Evolutionary conservation across 163 green algal genomes (phyloP), one percentile per base, ranked within the genome.

Genomic region (Chloromonas sp.): DNA sequence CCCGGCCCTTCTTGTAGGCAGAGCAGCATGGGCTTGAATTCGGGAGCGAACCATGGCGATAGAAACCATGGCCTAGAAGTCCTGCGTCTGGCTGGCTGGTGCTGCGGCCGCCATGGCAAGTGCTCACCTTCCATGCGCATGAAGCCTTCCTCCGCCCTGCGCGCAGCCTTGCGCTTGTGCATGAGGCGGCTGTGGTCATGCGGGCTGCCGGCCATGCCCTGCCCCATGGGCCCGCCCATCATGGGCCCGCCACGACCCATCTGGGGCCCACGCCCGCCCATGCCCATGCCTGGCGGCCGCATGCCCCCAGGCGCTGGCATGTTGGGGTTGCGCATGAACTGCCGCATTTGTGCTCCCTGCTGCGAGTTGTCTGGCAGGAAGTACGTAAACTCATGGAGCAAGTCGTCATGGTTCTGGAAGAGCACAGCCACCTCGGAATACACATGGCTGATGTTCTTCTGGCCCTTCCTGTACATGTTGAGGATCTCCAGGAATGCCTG

Each of bases 381-480:
- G 93, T 99, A 99, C 0, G 95, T 98, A 90, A 99, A 99, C 91
- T 99, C 96, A 66, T 97, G 92, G 57, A 99, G 91, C 78, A 99
- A 90, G 88, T 99, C 97, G 58, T 91, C 88, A 87, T 99, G 97
- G 86, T 93, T 90, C 36, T 95, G 88, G 91, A 99, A 99, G 14
- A 99, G 92, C 58, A 95, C 86, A 0, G 97, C 95, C 58, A 99
- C 97, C 93, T 99, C 97, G 15, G 98, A 92, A 83, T 99, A 99
- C 58, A 99, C 97, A 61, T 97, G 91, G 36, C 85, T 92, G 88
- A 99, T 99, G 59, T 91, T 97, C 91, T 99, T 99, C 90, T 97
- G 93, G 11, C 95, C 97, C 90, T 99, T 99, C 70, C 97, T 91
- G 87, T 99, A 99, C 94, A 98, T 96, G 93, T 99, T 99, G 60